A percentile compares a stretch with the other conserved stretches of the same genome.
phyloP scores from a whole-genome alignment of 2,329 filamentous ascomycete genomes.

The Intubia oerlemansii region DNA sequence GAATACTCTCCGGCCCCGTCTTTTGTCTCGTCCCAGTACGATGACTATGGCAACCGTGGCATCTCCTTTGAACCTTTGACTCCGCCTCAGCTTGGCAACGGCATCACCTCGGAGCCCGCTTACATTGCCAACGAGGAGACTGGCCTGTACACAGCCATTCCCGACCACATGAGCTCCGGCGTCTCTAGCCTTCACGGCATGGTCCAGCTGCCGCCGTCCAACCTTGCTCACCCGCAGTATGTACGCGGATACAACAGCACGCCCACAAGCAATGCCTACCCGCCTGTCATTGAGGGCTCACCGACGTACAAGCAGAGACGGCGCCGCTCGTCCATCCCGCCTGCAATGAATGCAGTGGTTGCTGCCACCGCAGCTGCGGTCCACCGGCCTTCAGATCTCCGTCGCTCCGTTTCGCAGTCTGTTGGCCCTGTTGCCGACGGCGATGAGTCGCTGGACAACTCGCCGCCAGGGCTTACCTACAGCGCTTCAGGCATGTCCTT shows the following conservation, averaged over 20 bases:
- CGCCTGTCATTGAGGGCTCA: slow-evolving; percentile 77
- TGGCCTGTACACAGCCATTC: slow-evolving; percentile 83
- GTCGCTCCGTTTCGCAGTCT: slow-evolving; percentile 75
- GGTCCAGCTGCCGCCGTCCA: slow-evolving; percentile 76
- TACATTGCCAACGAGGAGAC: slow-evolving; percentile 98
- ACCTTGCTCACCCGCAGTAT: slow-evolving; percentile 62
- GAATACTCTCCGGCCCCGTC: slow-evolving; percentile 97
- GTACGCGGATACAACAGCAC: slow-evolving; percentile 45
- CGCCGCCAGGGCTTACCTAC: slow-evolving; percentile 55
- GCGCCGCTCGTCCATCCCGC: slow-evolving; percentile 79
- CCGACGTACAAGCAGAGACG: slow-evolving; percentile 97
- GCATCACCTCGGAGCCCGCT: slow-evolving; percentile 67
- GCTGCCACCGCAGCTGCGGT: slow-evolving; percentile 35
- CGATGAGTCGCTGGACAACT: slow-evolving; percentile 60
- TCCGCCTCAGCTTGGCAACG: slow-evolving; percentile 73
- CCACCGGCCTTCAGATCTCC: slow-evolving; percentile 70
- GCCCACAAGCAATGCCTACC: slow-evolving; percentile 86
- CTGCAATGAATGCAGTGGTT: slow-evolving; percentile 47
- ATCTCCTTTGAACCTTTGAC: slow-evolving; percentile 95
- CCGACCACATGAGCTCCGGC: slow-evolving; percentile 53
- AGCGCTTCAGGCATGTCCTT: slow-evolving; percentile 47
- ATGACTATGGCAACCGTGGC: slow-evolving; percentile 91
- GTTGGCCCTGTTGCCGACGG: slow-evolving; percentile 64
- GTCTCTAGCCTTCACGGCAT: slow-evolving; percentile 65
- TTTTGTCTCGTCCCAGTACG: slow-evolving; percentile 95